These are phyloP conservation scores for Herpotrichia juniperi DNA, from an alignment of 2,329 filamentous ascomycete species.

Conservation along the genomic window DNA sequence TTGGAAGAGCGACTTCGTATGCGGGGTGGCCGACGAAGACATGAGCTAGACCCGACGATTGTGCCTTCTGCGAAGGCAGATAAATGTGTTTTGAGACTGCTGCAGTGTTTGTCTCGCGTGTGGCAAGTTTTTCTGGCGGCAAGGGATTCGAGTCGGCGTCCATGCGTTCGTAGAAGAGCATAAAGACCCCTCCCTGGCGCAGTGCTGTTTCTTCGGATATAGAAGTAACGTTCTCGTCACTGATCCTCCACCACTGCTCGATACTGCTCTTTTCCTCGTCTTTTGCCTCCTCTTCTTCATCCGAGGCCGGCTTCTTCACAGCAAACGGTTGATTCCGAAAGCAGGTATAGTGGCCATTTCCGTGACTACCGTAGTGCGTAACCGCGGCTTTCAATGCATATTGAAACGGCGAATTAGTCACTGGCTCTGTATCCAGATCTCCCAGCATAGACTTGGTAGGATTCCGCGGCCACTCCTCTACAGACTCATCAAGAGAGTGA, in stretches of 20 bases:
- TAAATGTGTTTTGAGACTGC: conserved; percentile 20
- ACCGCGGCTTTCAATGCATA: conserved; percentile 85
- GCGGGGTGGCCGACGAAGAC: conserved; percentile 12
- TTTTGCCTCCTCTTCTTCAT: conserved; percentile 4
- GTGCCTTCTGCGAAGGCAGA: conserved; percentile 20
- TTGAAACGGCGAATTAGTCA: conserved; percentile 48
- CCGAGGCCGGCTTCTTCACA: conserved; percentile 5
- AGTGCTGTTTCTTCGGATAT: conserved; percentile 77
- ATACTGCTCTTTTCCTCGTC: conserved; percentile 25
- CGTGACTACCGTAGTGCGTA: conserved; percentile 87
- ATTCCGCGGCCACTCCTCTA: conserved; percentile 73
- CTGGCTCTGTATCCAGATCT: conserved; percentile 49
- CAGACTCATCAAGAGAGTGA: conserved; percentile 34
- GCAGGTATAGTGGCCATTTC: conserved; percentile 95
- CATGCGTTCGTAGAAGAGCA: conserved; percentile 88
- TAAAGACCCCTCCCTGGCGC: conserved; percentile 83
- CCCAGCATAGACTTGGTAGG: conserved; percentile 77
- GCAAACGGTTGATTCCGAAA: conserved; percentile 71
- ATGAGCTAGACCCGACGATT: background rate
- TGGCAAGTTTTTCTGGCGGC: background rate
- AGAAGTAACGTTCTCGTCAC: conserved; percentile 81
- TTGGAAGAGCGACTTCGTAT: conserved; percentile 24
- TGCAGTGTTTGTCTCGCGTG: background rate
- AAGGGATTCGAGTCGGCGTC: conserved; percentile 51
- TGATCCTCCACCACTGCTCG: conserved; percentile 84